Conservation (phyloP, 2,329 filamentous ascomycete species). For the Cladosporium sp. region DNA sequence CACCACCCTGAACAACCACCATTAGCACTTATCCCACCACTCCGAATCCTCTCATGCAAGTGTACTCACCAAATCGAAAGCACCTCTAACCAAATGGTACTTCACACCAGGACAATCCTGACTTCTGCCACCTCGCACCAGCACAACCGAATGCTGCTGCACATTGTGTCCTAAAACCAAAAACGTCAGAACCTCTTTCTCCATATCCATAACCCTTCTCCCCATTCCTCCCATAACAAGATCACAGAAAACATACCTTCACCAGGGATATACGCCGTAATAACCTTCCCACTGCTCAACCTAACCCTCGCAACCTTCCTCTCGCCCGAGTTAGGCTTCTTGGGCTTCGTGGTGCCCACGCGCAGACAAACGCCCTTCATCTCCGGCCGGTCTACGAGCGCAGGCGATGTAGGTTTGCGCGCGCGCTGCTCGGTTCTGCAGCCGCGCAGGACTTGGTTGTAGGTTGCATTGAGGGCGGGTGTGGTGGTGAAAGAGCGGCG, state of each 20-base stretch:
- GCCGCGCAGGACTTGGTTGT: constrained; percentile 59
- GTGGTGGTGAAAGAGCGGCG: constrained; percentile 42
- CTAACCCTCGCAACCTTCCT: constrained; percentile 91
- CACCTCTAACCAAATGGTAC: constrained; percentile 89
- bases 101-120: constrained; percentile 99
- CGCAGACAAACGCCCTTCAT: constrained; percentile 96
- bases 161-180: constrained; percentile 75
- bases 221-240: background rate
- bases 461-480: constrained; percentile 44
- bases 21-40: background rate
- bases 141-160: constrained; percentile 95
- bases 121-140: constrained; percentile 87
- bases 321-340: constrained; percentile 98
- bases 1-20: constrained; percentile 70
- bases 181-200: background rate
- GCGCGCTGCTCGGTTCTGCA: constrained; percentile 77
- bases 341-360: constrained; percentile 89
- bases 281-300: constrained; percentile 79
- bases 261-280: constrained; percentile 93
- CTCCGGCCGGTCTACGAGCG: constrained; percentile 72
- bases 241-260: constrained; percentile 60
- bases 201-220: too few relatives aligned
- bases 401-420: constrained; percentile 85
- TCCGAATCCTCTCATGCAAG: background rate
- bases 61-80: constrained; percentile 80